phyloP scores from a whole-genome alignment of 805 yeast species.

The Teunomyces tritomae region DNA sequence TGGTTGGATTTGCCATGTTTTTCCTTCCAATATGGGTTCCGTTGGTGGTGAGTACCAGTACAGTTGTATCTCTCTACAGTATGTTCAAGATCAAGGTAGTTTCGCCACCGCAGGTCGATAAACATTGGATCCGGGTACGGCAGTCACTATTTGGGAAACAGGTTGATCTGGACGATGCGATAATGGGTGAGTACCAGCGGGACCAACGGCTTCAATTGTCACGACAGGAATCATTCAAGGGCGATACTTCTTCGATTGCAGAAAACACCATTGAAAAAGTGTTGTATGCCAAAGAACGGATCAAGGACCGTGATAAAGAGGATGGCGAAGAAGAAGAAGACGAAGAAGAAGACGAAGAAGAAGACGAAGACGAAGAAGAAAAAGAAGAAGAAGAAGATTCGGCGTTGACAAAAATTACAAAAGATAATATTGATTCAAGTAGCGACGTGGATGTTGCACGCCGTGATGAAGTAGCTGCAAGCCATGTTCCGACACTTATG shows the following conservation, averaged over 20 bases:
- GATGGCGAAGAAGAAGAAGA: conserved; percentile 12
- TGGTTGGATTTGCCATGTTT: conserved; percentile 23
- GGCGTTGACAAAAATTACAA: too few relatives aligned
- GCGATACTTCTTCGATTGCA: conserved; percentile 39
- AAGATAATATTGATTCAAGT: not conserved
- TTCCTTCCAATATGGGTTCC: conserved; percentile 53
- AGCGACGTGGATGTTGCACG: conserved; percentile 11
- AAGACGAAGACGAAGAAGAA: conserved; percentile 10
- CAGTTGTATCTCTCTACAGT: conserved; percentile 38
- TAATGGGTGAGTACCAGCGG: conserved; percentile 30
- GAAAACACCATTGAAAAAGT: conserved; percentile 35
- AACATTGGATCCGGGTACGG: conserved; percentile 35
- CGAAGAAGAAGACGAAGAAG: conserved; percentile 7
- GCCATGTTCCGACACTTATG: conserved; percentile 15
- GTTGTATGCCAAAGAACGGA: conserved; percentile 34
- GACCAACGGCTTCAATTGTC: conserved; percentile 22
- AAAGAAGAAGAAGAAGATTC: conserved; percentile 8
- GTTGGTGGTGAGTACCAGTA: conserved; percentile 34
- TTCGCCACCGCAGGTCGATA: conserved; percentile 19
- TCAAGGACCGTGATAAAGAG: conserved; percentile 3
- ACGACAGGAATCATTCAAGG: conserved; percentile 37
- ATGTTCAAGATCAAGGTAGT: conserved; percentile 33
- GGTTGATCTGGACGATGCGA: conserved; percentile 30
- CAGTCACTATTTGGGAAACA: conserved; percentile 30
- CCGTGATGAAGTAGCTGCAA: conserved; percentile 22